Evolutionary conservation across 78 protist genomes (phyloP), one percentile per base, ranked within the genome.

Genomic region (Reticulomyxa filosa): DNA sequence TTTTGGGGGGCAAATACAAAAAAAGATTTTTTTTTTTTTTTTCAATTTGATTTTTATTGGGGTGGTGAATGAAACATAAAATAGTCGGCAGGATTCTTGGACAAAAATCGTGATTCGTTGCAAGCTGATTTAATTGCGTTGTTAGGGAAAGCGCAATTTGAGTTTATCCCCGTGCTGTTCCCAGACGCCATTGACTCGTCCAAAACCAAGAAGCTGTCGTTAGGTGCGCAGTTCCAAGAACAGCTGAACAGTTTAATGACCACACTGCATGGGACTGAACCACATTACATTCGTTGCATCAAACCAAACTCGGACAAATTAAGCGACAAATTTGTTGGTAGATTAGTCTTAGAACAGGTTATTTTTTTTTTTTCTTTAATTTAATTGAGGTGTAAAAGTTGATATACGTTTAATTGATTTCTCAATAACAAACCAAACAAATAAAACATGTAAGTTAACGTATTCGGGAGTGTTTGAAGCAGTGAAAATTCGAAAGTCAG

Each of bases 381-480:
- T n/a, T n/a, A n/a, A n/a, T n/a, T n/a, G n/a, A n/a, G n/a, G n/a
- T n/a, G n/a, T n/a, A n/a, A n/a, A n/a, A n/a, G n/a, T n/a, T n/a
- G n/a, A n/a, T n/a, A n/a, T n/a, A n/a, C n/a, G n/a, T n/a, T n/a
- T n/a, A n/a, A n/a, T n/a, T n/a, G n/a, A n/a, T n/a, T n/a, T n/a
- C n/a, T n/a, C n/a, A n/a, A n/a, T n/a, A n/a, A n/a, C n/a, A n/a
- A n/a, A n/a, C n/a, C 48, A 42, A 17, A 42, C 48, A 42, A 17
- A 42, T 17, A 42, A 20, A 17, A 42, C 48, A 42, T 42, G n/a
- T n/a, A n/a, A 89, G 74, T 71, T 89, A 26, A 62, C 81, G 33
- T 87, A 83, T 83, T 81, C 83, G 67, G 97, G 97, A 59, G 88
- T 91, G 34, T 81, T 86, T 62, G 94, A 86, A 32, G 82, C 86